phyloP scores from a whole-genome alignment of 805 yeast species.

The Saccharomycopsis sp. region DNA sequence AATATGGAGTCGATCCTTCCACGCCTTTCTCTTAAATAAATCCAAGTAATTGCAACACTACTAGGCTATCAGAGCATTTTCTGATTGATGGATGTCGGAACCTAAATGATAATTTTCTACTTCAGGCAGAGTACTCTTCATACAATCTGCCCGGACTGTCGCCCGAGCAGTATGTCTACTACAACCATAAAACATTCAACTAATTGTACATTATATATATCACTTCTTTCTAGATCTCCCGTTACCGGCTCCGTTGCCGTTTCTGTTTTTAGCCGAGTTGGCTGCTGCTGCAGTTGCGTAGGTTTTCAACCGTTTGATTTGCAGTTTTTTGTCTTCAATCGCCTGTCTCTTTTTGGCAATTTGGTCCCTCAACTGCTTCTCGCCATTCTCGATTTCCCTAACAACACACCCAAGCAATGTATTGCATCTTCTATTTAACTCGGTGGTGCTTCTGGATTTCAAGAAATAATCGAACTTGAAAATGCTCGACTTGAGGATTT shows the following conservation, averaged over 20 bases:
- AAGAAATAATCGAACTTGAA: conserved; percentile 87
- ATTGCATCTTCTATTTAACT: conserved; percentile 73
- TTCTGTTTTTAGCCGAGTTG: neutral
- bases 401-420: conserved; percentile 70
- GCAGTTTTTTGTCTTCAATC: conserved; percentile 1
- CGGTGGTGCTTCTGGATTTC: conserved; percentile 70
- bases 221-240: neutral
- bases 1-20: no score
- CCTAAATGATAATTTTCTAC: no score
- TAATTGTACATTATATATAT: no score
- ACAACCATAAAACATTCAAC: no score
- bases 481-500: conserved; percentile 64
- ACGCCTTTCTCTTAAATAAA: no score
- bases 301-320: neutral
- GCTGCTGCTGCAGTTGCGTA: neutral
- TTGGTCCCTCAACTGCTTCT: conserved; percentile 1
- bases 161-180: no score
- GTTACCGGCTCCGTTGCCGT: neutral
- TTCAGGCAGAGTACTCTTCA: no score
- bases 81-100: no score
- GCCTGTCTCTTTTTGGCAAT: conserved; percentile 13
- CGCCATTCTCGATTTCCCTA: conserved; percentile 49
- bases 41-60: no score
- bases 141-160: no score
- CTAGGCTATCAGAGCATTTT: no score